Base-by-base conservation (phyloP, 2,329 filamentous ascomycete genomes). In the Emmonsiellopsis sp. region DNA sequence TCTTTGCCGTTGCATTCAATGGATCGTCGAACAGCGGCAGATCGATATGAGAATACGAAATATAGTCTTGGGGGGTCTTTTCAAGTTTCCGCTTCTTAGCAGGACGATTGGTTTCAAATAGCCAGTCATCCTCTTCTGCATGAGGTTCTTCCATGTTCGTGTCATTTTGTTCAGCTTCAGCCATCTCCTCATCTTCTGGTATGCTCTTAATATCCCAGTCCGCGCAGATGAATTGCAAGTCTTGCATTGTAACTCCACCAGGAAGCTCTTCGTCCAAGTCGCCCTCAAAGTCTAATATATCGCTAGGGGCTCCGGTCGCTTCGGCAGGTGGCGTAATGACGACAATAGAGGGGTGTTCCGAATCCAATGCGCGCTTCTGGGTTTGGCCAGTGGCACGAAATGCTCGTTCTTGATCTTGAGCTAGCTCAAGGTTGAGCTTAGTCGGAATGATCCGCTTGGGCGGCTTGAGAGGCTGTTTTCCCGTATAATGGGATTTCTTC, bases 391-490 rank as follows among this genome's bases (percentile, higher is more conserved):
- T 78, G n/a, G 92, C 81, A 53, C 84, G 83, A 67, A 97, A 98
- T 30, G 80, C 77, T 61, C 90, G 89, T 68, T 95, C 89, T 60
- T 95, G 87, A 62, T 97, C 93, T 46, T 82, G 79, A 2, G 88
- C 86, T 35, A 97, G 75, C 57, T 98, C 93, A 11, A 98, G 77
- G 57, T 83, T 90, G 54, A 95, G 79, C 70, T 98, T 98, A 16
- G 86, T 91, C 0, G 90, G 89, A 5, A 90, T 80, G 3, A 97
- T 78, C 13, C 88, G 78, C 69, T 91, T 93, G 0, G 90, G 88
- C 41, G 84, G 84, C 69, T 90, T 95, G 1, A 78, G 59, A 0
- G 91, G 89, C 40, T 83, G 82, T 70, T 95, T 93, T 54, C 86
- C 85, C 57, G 87, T 79, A 70, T 87, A 92, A 52, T 83, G 79